These are phyloP conservation scores for Trypanosoma rangeli DNA, from an alignment of 208 protist genomes.

Conservation along the genomic window DNA sequence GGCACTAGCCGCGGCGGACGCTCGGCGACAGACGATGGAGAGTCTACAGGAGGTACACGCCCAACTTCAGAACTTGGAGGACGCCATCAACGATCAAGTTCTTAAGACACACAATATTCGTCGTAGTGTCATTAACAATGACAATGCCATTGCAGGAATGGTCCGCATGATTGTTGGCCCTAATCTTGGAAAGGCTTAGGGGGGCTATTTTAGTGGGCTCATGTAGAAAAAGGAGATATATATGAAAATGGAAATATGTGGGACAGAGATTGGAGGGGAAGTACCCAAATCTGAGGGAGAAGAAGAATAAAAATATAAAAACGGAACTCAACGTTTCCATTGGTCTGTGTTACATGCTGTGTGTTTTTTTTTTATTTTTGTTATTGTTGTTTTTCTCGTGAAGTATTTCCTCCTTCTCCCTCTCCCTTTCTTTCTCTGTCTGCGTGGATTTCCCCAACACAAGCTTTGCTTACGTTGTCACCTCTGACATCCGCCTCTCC, in stretches of 20 bases:
- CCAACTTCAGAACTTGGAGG: slow-evolving; percentile 81
- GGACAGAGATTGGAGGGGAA: neutral
- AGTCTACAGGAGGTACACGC: slow-evolving; percentile 80
- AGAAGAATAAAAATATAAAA: slow-evolving; percentile 14
- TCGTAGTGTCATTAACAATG: slow-evolving; percentile 76
- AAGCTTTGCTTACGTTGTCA: no score
- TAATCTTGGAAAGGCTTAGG: slow-evolving; percentile 38
- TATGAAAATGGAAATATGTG: neutral
- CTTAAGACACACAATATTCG: slow-evolving; percentile 84
- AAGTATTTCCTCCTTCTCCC: neutral
- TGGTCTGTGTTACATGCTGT: neutral
- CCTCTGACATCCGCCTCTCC: no score
- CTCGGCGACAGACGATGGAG: slow-evolving; percentile 78
- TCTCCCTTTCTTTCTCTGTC: slow-evolving; percentile 4
- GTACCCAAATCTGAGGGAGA: neutral
- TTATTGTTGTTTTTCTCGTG: no score
- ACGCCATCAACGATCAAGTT: slow-evolving; percentile 87
- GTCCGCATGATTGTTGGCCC: slow-evolving; percentile 82
- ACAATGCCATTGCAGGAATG: slow-evolving; percentile 78
- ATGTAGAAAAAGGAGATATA: slow-evolving; percentile 1
- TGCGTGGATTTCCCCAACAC: neutral
- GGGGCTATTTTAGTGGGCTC: neutral
- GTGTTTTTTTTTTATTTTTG: neutral
- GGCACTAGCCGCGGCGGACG: slow-evolving; percentile 73
- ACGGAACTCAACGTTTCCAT: neutral